These are phyloP conservation scores for Cystofilobasidium bisporidii DNA, from an alignment of 768 basidiomycete species.

Conservation along the genomic window DNA sequence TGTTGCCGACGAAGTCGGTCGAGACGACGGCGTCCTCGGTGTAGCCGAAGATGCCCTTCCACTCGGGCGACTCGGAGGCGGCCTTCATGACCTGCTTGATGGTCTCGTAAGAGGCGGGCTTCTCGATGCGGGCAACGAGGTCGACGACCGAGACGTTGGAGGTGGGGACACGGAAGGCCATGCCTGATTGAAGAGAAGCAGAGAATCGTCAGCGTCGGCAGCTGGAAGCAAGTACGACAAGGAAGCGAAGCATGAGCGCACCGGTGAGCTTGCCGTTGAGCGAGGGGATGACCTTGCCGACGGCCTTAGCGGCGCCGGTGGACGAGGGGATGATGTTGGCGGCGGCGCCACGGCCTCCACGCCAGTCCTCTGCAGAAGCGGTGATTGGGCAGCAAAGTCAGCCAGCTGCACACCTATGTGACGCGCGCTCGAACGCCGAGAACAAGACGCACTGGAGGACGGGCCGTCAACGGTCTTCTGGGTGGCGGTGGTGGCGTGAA, in stretches of 20 bases:
- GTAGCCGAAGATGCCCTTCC: constrained; percentile 69
- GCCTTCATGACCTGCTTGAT: constrained; percentile 79
- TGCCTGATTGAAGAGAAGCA: too few relatives aligned
- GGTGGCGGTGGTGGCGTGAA: constrained; percentile 92
- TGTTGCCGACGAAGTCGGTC: constrained; percentile 37
- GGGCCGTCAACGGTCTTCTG: constrained; percentile 44
- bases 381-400: constrained; percentile 45
- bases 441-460: constrained; percentile 48
- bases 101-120: constrained; percentile 70
- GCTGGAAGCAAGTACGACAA: too few relatives aligned
- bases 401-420: constrained; percentile 46
- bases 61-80: constrained; percentile 58
- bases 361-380: constrained; percentile 81
- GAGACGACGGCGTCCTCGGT: constrained; percentile 90
- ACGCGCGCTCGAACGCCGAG: too few relatives aligned
- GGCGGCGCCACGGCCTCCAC: constrained; percentile 87
- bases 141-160: constrained; percentile 96
- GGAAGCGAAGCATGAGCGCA: too few relatives aligned
- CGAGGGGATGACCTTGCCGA: constrained; percentile 91
- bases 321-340: constrained; percentile 99
- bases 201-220: too few relatives aligned
- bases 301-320: constrained; percentile 97
- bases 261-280: constrained; percentile 95
- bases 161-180: constrained; percentile 95
- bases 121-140: constrained; percentile 85